Evolutionary conservation across 2,329 filamentous ascomycete species (phyloP).

Genomic region (Lasiodiplodia sp.): DNA sequence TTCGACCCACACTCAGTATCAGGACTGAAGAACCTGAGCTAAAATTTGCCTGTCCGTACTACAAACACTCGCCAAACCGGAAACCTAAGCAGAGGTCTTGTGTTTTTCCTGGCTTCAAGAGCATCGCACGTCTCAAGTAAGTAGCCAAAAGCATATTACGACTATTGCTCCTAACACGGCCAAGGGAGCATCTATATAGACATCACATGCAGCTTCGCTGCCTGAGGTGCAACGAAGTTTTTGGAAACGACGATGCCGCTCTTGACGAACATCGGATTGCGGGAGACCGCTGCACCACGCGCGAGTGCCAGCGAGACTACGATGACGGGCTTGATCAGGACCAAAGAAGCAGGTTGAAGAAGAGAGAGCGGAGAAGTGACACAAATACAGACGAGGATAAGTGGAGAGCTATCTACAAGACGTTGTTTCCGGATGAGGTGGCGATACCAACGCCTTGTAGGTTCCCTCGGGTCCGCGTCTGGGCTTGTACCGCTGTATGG

Average conservation of each 20-base stretch:
- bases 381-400: neutral
- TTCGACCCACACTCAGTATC: neutral
- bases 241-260: neutral
- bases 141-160: too few species aligned
- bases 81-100: too few species aligned
- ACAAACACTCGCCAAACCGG: neutral
- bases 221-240: neutral
- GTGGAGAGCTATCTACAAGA: neutral
- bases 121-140: neutral
- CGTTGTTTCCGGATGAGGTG: neutral
- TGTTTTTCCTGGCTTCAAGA: neutral
- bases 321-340: neutral
- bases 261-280: neutral
- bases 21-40: neutral
- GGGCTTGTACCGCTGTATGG: neutral
- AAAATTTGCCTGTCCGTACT: neutral
- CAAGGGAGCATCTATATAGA: neutral
- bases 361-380: neutral
- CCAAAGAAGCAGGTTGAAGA: neutral
- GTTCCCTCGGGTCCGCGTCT: neutral
- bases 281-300: too few species aligned
- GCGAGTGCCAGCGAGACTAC: neutral
- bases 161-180: too few species aligned
- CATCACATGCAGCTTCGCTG: neutral
- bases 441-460: neutral